Percentiles rank a stretch among this genome's conserved stretches.
These are phyloP conservation scores for Ustilago lituana DNA, from an alignment of 1,284 basidiomycete genomes.

Conservation along the genomic window DNA sequence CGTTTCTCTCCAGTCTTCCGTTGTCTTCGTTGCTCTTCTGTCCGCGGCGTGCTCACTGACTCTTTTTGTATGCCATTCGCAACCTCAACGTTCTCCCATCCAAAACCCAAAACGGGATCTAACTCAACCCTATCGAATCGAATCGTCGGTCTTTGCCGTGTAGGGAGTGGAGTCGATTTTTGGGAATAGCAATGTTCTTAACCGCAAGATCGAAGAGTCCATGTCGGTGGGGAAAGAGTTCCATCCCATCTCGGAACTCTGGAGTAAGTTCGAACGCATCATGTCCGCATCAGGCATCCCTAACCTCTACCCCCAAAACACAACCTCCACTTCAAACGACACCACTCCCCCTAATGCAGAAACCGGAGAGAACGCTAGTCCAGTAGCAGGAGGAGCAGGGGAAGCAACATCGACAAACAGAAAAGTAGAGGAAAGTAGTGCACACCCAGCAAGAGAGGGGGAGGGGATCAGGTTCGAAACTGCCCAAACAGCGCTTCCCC, in stretches of 20 bases:
- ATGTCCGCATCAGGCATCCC: slow-evolving; percentile 71
- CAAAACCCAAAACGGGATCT: no score
- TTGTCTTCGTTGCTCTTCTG: no score
- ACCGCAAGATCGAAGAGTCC: slow-evolving; percentile 90
- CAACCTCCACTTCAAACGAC: no score
- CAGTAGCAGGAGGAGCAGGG: neutral
- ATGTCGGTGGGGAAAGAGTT: slow-evolving; percentile 92
- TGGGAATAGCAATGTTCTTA: slow-evolving; percentile 85
- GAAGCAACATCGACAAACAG: neutral
- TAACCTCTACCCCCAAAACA: slow-evolving; percentile 11
- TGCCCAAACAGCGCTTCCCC: slow-evolving; percentile 1
- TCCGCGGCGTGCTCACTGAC: no score
- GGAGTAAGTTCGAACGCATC: slow-evolving; percentile 82
- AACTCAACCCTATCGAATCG: no score
- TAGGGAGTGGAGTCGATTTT: slow-evolving; percentile 90
- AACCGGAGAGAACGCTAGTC: no score
- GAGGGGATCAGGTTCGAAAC: slow-evolving; percentile 8
- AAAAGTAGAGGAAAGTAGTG: neutral
- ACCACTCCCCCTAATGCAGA: no score
- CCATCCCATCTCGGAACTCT: slow-evolving; percentile 84
- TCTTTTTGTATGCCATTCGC: no score
- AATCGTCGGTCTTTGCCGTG: no score
- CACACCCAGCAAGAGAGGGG: no score
- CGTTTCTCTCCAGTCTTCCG: no score
- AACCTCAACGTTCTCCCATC: no score